Conservation (phyloP, 2,329 filamentous ascomycete species). For the Nothophoma quercina region DNA sequence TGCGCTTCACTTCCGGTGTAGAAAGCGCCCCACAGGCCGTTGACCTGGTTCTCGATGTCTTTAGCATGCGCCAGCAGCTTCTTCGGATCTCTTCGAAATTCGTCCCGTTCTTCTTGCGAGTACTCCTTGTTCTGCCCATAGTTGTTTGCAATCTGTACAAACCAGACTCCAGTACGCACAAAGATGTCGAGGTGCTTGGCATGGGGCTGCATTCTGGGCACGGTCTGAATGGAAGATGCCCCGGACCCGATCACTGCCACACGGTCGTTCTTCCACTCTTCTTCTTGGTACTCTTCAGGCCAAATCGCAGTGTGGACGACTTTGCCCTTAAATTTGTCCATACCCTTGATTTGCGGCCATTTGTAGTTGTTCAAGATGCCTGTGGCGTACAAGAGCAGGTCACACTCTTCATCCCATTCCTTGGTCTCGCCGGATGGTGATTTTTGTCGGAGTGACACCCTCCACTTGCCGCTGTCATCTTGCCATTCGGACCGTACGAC, state of each 20-base stretch:
- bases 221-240: constrained; percentile 55
- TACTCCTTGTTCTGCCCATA: constrained; percentile 57
- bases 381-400: constrained; percentile 55
- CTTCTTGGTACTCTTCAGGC: constrained; percentile 55
- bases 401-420: constrained; percentile 54
- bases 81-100: constrained; percentile 53
- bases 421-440: constrained; percentile 40
- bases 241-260: constrained; percentile 58
- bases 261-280: constrained; percentile 51
- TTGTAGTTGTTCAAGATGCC: constrained; percentile 54
- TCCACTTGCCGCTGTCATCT: constrained; percentile 59
- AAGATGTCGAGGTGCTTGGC: constrained; percentile 57
- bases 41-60: constrained; percentile 57
- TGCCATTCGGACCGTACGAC: constrained; percentile 59
- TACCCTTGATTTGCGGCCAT: constrained; percentile 50
- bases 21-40: constrained; percentile 57
- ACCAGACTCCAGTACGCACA: constrained; percentile 56
- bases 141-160: constrained; percentile 57
- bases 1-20: constrained; percentile 55
- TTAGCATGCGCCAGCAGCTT: constrained; percentile 55
- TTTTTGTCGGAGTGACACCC: constrained; percentile 56
- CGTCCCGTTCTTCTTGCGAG: constrained; percentile 51
- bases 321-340: constrained; percentile 56
- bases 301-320: constrained; percentile 56
- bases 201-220: constrained; percentile 57